These are phyloP conservation scores for Termitomyces heimii DNA, from an alignment of 768 basidiomycete species.

Conservation along the genomic window DNA sequence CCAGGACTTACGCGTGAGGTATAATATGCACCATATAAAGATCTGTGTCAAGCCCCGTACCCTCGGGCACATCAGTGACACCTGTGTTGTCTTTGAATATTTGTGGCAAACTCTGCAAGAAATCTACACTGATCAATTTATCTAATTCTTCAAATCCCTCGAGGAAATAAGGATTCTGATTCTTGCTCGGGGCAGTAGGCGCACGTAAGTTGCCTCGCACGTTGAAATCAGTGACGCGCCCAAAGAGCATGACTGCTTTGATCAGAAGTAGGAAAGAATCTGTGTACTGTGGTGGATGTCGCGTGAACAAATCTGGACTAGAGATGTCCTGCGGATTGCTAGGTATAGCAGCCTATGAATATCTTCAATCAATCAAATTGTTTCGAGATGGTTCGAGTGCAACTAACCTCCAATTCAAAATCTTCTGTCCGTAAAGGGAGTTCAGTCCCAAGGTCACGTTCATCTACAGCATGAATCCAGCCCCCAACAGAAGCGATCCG, in stretches of 20 bases:
- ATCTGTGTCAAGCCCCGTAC: constrained; percentile 68
- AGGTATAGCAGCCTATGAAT: constrained; percentile 46
- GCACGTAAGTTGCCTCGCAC: constrained; percentile 69
- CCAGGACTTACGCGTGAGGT: constrained; percentile 67
- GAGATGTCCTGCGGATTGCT: constrained; percentile 75
- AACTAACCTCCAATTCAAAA: constrained; percentile 66
- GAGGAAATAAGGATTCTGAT: constrained; percentile 64
- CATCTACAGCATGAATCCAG: constrained; percentile 83
- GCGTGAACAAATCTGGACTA: constrained; percentile 57
- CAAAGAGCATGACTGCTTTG: constrained; percentile 82
- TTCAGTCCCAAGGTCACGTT: constrained; percentile 81
- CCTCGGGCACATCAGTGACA: constrained; percentile 54
- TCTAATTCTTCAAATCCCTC: constrained; percentile 70
- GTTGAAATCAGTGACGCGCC: constrained; percentile 79
- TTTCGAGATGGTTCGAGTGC: background rate
- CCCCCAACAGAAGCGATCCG: constrained; percentile 77
- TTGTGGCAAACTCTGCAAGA: constrained; percentile 66
- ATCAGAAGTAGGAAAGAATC: constrained; percentile 79
- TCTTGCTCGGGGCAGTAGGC: constrained; percentile 60
- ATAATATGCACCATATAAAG: constrained; percentile 83
- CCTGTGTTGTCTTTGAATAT: constrained; percentile 58
- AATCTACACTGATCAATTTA: constrained; percentile 57
- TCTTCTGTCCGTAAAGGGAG: constrained; percentile 70
- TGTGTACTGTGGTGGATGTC: constrained; percentile 71
- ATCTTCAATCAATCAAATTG: background rate